These are phyloP conservation scores for Lagenidium giganteum DNA, from an alignment of 352 stramenopile species.

Conservation along the genomic window DNA sequence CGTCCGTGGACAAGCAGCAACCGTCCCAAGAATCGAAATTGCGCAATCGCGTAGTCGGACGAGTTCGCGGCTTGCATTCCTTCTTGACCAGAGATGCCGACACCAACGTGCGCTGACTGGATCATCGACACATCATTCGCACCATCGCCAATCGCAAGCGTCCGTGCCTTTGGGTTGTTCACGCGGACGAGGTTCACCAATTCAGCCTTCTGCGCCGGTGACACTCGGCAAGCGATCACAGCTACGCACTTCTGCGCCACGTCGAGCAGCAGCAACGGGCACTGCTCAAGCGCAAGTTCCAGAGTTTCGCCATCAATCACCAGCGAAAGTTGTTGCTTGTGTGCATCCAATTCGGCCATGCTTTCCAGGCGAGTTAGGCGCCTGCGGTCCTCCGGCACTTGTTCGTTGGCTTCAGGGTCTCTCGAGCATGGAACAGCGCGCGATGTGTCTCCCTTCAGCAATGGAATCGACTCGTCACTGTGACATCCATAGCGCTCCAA, in stretches of 20 bases:
- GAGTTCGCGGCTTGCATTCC: slow-evolving; percentile 94
- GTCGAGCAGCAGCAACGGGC: slow-evolving; percentile 58
- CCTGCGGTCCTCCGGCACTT: slow-evolving; percentile 17
- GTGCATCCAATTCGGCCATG: slow-evolving; percentile 35
- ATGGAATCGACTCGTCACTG: slow-evolving; percentile 13
- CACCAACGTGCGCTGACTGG: slow-evolving; percentile 88
- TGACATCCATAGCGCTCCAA: slow-evolving; percentile 43
- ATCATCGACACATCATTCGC: slow-evolving; percentile 98
- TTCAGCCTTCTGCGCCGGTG: slow-evolving; percentile 90
- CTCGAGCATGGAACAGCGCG: slow-evolving; percentile 8
- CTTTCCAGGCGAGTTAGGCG: slow-evolving; percentile 64
- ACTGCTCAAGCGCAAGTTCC: slow-evolving; percentile 70
- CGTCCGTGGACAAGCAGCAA: slow-evolving; percentile 92
- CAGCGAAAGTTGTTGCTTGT: slow-evolving; percentile 45
- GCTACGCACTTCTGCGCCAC: slow-evolving; percentile 82
- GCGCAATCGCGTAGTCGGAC: slow-evolving; percentile 92
- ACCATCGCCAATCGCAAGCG: slow-evolving; percentile 91
- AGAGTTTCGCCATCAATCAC: slow-evolving; percentile 83
- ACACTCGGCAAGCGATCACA: slow-evolving; percentile 93
- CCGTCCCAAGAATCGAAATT: slow-evolving; percentile 91
- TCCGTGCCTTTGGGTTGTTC: slow-evolving; percentile 78
- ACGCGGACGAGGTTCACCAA: slow-evolving; percentile 90
- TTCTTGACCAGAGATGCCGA: slow-evolving; percentile 92
- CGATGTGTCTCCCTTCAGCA: slow-evolving; percentile 8
- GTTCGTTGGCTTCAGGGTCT: slow-evolving; percentile 16